Evolutionary conservation across 148 eudicot species (phyloP).

Genomic region (Gaultheria prostrata): DNA sequence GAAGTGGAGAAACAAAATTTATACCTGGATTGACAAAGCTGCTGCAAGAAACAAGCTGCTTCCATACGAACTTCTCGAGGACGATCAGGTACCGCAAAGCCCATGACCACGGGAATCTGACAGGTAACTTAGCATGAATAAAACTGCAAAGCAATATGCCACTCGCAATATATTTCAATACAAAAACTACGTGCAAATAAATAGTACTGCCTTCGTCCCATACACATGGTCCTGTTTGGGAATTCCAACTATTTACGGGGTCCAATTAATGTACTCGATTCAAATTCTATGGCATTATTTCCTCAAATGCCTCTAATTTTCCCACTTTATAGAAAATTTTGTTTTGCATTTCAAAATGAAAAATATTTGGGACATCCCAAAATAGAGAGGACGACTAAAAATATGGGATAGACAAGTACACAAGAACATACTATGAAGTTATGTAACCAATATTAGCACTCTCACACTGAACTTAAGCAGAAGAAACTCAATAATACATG

Average conservation of each 20-base stretch:
- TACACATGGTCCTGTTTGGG: background rate
- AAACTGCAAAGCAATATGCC: background rate
- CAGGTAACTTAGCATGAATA: background rate
- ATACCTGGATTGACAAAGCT: slow-evolving; percentile 94
- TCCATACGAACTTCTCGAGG: slow-evolving; percentile 95
- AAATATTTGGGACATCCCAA: background rate
- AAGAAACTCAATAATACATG: background rate
- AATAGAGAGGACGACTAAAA: background rate
- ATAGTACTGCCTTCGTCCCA: background rate
- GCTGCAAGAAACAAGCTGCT: slow-evolving; percentile 96
- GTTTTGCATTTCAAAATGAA: background rate
- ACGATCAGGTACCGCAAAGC: slow-evolving; percentile 84
- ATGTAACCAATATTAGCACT: background rate
- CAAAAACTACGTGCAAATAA: background rate
- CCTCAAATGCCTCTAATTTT: background rate
- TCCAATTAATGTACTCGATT: background rate
- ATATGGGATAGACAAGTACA: background rate
- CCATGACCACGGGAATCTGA: slow-evolving; percentile 90
- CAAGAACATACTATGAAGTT: background rate
- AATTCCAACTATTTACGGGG: background rate
- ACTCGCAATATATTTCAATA: background rate
- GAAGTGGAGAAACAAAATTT: background rate
- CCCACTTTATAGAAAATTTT: background rate
- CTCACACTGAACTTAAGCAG: background rate
- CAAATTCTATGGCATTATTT: background rate